These are phyloP conservation scores for Saccharomycopsis guyanensis DNA, from an alignment of 805 yeast species.

Conservation along the genomic window DNA sequence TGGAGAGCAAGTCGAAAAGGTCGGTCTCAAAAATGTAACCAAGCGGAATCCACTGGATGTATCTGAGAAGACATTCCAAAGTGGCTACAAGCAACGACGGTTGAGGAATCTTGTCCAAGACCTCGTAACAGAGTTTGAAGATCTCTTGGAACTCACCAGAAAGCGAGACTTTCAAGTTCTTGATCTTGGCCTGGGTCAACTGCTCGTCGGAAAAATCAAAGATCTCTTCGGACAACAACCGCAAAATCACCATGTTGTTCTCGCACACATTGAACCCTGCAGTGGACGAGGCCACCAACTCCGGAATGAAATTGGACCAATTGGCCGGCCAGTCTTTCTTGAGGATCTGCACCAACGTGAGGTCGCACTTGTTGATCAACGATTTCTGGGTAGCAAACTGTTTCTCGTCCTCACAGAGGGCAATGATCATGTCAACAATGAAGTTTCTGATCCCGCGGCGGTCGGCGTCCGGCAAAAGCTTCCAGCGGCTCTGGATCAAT, in stretches of 20 bases:
- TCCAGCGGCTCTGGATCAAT: slow-evolving; percentile 89
- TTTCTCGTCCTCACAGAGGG: slow-evolving; percentile 78
- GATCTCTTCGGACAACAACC: slow-evolving; percentile 87
- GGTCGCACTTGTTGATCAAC: slow-evolving; percentile 84
- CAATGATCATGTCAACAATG: slow-evolving; percentile 86
- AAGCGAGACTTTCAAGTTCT: slow-evolving; percentile 74
- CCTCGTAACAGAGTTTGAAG: slow-evolving; percentile 88
- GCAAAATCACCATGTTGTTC: slow-evolving; percentile 90
- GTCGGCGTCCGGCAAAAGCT: slow-evolving; percentile 80
- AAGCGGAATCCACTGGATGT: slow-evolving; percentile 90
- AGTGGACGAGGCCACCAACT: slow-evolving; percentile 75
- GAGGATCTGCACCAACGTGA: slow-evolving; percentile 86
- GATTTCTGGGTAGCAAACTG: slow-evolving; percentile 68
- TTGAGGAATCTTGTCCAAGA: slow-evolving; percentile 80
- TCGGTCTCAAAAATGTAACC: slow-evolving; percentile 87
- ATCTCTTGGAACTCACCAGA: slow-evolving; percentile 87
- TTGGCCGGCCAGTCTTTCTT: slow-evolving; percentile 99
- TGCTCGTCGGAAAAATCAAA: slow-evolving; percentile 94
- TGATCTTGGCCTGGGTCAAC: slow-evolving; percentile 93
- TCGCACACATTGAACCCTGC: slow-evolving; percentile 92
- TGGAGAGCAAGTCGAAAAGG: slow-evolving; percentile 60
- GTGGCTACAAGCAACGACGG: slow-evolving; percentile 82
- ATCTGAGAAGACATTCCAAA: slow-evolving; percentile 70
- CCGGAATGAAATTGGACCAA: slow-evolving; percentile 97
- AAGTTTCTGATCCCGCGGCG: slow-evolving; percentile 90